phyloP scores from a whole-genome alignment of 768 basidiomycete genomes.

The Hericium alpestre region DNA sequence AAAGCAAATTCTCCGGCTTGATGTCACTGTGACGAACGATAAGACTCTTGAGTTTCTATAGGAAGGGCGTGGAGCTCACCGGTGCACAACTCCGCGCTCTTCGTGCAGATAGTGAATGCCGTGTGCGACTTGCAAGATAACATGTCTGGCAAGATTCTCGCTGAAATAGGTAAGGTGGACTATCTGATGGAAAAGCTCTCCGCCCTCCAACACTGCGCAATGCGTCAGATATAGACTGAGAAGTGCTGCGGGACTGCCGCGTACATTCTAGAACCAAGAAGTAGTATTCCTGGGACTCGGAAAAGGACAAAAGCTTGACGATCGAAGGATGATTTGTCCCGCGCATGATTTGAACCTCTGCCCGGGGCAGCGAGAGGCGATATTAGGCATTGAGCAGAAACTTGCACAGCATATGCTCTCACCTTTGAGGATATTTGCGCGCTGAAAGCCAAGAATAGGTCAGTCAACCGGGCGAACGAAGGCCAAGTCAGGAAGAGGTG shows the following conservation, averaged over 20 bases:
- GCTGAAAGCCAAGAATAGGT: slow-evolving; percentile 39
- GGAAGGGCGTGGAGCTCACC: slow-evolving; percentile 26
- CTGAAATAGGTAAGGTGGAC: slow-evolving; percentile 99
- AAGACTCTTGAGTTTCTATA: neutral
- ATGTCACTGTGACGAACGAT: slow-evolving; percentile 51
- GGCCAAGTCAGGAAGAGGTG: slow-evolving; percentile 8
- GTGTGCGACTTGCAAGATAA: slow-evolving; percentile 90
- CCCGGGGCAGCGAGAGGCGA: neutral
- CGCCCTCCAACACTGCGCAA: slow-evolving; percentile 82
- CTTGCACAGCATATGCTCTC: slow-evolving; percentile 5
- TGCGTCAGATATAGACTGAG: no score
- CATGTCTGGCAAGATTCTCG: slow-evolving; percentile 93
- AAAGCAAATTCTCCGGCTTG: slow-evolving; percentile 95
- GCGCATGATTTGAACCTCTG: slow-evolving; percentile 99
- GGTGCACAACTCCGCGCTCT: slow-evolving; percentile 95
- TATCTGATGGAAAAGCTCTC: slow-evolving; percentile 97
- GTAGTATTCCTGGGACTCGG: slow-evolving; percentile 87
- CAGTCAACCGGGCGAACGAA: slow-evolving; percentile 10
- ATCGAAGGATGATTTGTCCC: slow-evolving; percentile 86
- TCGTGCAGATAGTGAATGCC: slow-evolving; percentile 95
- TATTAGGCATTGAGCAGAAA: neutral
- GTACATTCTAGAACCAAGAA: slow-evolving; percentile 86
- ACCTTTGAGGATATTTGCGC: slow-evolving; percentile 96
- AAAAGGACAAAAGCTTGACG: slow-evolving; percentile 85
- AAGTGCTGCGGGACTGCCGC: slow-evolving; percentile 17